A percentile compares a stretch with the other conserved stretches of the same genome.
phyloP scores from a whole-genome alignment of 1,284 basidiomycete genomes.

The Irpex sp. region DNA sequence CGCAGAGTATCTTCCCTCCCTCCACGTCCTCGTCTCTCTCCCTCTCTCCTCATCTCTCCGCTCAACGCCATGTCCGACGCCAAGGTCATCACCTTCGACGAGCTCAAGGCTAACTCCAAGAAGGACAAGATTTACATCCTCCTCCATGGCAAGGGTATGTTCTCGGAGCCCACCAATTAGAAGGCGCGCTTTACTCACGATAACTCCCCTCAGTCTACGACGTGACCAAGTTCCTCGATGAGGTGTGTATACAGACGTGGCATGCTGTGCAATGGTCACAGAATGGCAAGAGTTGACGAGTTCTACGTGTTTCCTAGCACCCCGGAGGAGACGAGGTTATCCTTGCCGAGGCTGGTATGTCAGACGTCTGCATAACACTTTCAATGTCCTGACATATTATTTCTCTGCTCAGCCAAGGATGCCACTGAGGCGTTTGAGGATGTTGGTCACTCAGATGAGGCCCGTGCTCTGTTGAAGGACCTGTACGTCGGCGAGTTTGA shows the following conservation, averaged over 20 bases:
- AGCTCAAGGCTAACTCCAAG: slow-evolving; percentile 71
- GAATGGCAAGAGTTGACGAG: not conserved
- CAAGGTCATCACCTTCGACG: slow-evolving; percentile 66
- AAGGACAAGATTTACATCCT: slow-evolving; percentile 80
- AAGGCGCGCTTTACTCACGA: slow-evolving; percentile 26
- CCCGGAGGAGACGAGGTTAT: slow-evolving; percentile 98
- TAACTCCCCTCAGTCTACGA: slow-evolving; percentile 74
- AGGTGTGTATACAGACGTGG: slow-evolving; percentile 56
- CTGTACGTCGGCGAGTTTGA: slow-evolving; percentile 82
- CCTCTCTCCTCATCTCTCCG: slow-evolving; percentile 8
- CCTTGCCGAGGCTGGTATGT: slow-evolving; percentile 86
- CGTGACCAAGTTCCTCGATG: slow-evolving; percentile 92
- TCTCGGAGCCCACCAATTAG: slow-evolving; percentile 28
- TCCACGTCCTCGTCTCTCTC: slow-evolving; percentile 15
- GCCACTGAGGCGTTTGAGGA: slow-evolving; percentile 99
- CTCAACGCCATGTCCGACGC: slow-evolving; percentile 27
- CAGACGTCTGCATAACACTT: slow-evolving; percentile 3
- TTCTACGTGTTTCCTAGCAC: slow-evolving; percentile 53
- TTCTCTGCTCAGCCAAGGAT: slow-evolving; percentile 64
- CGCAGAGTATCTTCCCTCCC: slow-evolving; percentile 9
- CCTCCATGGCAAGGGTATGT: slow-evolving; percentile 78
- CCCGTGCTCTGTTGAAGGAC: slow-evolving; percentile 79
- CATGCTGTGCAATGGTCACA: not conserved
- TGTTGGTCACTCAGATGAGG: slow-evolving; percentile 98
- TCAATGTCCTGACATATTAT: not conserved